Evolutionary conservation across 768 basidiomycete genomes (phyloP), one percentile per base, ranked within the genome.

Genomic region (Trametes coccinea): DNA sequence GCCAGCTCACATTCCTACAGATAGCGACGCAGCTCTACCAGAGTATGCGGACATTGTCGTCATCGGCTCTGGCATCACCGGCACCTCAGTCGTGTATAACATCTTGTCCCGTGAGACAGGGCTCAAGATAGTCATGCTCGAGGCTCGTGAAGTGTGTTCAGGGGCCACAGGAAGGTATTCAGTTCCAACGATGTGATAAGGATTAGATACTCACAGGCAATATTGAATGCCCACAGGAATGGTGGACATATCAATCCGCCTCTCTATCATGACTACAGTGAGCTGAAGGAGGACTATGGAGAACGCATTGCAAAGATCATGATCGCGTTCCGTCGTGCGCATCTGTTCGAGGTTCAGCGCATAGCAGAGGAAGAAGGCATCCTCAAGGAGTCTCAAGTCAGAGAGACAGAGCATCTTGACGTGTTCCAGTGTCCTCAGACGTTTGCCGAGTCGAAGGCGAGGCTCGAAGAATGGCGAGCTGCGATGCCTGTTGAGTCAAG

Each of bases 51-150:
- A 92, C 64, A 73, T 92, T 2, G 84, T 90, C 29, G 77, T 92
- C 53, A 81, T 92, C 56, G 90, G 90, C 2, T 87, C 86, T n/a
- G 90, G 90, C 0, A 88, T 92, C 60, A 86, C 90, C 0, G 89
- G 89, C 3, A 78, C 87, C 0, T 78, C 85, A 1, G 71, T 89
- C 47, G 84, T 82, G 4, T 80, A 84, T 62, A 79, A 80, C 8
- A 61, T 88, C 27, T 75, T 91, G 14, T 75, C 78, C 43, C 70
- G 68, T 29, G 71, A 69, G 30, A 58, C 64, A 6, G 56, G 69
- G 31, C 60, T 83, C 13, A 73, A 76, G 40, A 71, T 95, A 2
- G 82, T 92, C 22, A 86, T 93, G 78, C 79, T 96, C 22, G 93
- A 96, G 66, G 93, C 93, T 3, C 75, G 93, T 56, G 89, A 90